phyloP scores from a whole-genome alignment of 2,329 filamentous ascomycete species.

The Tolypocladium ovalisporum region DNA sequence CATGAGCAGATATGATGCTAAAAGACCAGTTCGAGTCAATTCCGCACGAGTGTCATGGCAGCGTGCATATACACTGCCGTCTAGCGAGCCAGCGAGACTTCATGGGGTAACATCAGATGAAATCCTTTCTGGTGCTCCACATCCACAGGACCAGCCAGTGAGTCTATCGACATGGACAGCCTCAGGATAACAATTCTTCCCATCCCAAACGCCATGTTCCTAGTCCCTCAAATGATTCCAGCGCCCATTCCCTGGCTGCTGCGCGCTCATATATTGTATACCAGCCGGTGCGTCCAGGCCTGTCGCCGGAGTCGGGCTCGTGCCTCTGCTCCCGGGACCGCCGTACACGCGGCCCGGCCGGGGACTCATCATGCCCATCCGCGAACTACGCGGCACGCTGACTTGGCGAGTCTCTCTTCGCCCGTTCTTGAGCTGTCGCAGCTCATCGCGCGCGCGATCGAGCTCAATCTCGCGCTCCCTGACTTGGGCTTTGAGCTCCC shows the following conservation, averaged over 20 bases:
- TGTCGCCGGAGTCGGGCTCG: constrained; percentile 32
- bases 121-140: background rate
- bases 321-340: constrained; percentile 35
- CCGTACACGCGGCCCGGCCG: constrained; percentile 20
- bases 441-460: constrained; percentile 34
- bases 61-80: background rate
- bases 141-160: background rate
- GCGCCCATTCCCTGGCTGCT: constrained; percentile 26
- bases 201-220: constrained; percentile 1
- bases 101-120: background rate
- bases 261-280: constrained; percentile 25
- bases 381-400: constrained; percentile 48
- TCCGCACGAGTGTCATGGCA: background rate
- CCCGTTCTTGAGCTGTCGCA: constrained; percentile 33
- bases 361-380: constrained; percentile 42
- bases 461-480: constrained; percentile 43
- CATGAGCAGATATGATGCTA: background rate
- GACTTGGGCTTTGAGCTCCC: constrained; percentile 28
- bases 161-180: background rate
- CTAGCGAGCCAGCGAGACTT: background rate
- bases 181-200: background rate
- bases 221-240: constrained; percentile 34
- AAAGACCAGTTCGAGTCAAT: background rate
- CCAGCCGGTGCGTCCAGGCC: constrained; percentile 21
- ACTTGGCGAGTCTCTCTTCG: constrained; percentile 44